These are phyloP conservation scores for Endocalyx cinctus DNA, from an alignment of 2,329 filamentous ascomycete genomes.

Conservation along the genomic window DNA sequence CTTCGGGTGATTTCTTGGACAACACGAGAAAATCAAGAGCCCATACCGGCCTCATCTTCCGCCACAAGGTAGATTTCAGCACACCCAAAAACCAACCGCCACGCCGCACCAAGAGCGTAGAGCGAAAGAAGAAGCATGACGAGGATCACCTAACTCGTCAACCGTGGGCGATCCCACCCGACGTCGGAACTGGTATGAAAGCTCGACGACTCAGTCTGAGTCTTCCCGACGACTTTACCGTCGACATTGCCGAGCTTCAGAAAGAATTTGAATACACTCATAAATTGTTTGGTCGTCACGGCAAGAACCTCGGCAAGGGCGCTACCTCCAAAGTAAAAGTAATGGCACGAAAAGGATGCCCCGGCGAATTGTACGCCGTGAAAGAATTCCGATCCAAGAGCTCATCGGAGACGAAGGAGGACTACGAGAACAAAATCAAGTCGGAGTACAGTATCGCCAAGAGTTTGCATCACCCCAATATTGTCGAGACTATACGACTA, in stretches of 20 bases:
- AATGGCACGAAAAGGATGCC: conserved; percentile 66
- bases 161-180: conserved; percentile 59
- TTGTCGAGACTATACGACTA: conserved; percentile 73
- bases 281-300: conserved; percentile 66
- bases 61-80: conserved; percentile 44
- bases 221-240: conserved; percentile 68
- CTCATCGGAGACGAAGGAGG: conserved; percentile 61
- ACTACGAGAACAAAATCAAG: conserved; percentile 86
- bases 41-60: conserved; percentile 46
- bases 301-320: conserved; percentile 75
- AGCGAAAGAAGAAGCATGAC: conserved; percentile 20
- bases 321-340: conserved; percentile 78
- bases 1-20: conserved; percentile 39
- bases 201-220: conserved; percentile 72
- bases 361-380: conserved; percentile 69
- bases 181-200: conserved; percentile 70
- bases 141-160: conserved; percentile 38
- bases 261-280: conserved; percentile 67
- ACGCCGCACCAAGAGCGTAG: conserved; percentile 22
- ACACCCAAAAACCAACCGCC: conserved; percentile 19
- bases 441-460: conserved; percentile 86
- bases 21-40: conserved; percentile 48
- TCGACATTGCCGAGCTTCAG: conserved; percentile 64
- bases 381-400: conserved; percentile 81
- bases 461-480: conserved; percentile 79